Percentiles rank a stretch among this genome's conserved stretches.
Conservation (phyloP, 148 eudicot genomes). For the Amaranthus hypochondriacus region DNA sequence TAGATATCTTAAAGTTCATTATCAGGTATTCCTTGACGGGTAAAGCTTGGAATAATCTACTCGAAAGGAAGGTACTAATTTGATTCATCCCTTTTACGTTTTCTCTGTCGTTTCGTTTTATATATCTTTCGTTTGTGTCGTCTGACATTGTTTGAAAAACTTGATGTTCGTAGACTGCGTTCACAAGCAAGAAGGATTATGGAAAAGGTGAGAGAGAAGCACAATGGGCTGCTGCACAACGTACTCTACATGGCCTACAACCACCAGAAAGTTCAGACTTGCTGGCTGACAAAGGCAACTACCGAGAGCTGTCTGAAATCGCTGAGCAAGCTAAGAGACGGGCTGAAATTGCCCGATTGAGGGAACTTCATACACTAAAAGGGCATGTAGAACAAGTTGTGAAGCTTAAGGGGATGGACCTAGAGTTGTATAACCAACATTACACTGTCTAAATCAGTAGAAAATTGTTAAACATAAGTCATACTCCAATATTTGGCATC, state of each 20-base stretch:
- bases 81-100: not conserved
- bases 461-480: not conserved
- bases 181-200: slow-evolving; percentile 67
- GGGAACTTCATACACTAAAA: slow-evolving; percentile 71
- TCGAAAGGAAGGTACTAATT: slow-evolving; percentile 55
- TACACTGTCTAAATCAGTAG: slow-evolving; percentile 39
- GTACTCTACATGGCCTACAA: slow-evolving; percentile 71
- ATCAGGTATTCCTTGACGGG: slow-evolving; percentile 61
- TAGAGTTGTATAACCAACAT: slow-evolving; percentile 53
- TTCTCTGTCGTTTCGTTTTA: not conserved
- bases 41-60: slow-evolving; percentile 60
- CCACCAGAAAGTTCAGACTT: slow-evolving; percentile 37
- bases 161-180: slow-evolving; percentile 44
- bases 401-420: slow-evolving; percentile 75
- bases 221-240: slow-evolving; percentile 73
- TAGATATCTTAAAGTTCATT: slow-evolving; percentile 63
- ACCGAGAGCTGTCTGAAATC: slow-evolving; percentile 58
- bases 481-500: slow-evolving; percentile 13
- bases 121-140: not conserved
- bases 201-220: slow-evolving; percentile 79
- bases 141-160: not conserved
- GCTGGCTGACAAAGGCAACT: slow-evolving; percentile 47
- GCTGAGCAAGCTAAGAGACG: slow-evolving; percentile 84
- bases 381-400: slow-evolving; percentile 81
- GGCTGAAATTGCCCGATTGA: slow-evolving; percentile 76